Evolutionary conservation across 1,139 yeast species (phyloP).

Genomic region (Candida freyschussii): DNA sequence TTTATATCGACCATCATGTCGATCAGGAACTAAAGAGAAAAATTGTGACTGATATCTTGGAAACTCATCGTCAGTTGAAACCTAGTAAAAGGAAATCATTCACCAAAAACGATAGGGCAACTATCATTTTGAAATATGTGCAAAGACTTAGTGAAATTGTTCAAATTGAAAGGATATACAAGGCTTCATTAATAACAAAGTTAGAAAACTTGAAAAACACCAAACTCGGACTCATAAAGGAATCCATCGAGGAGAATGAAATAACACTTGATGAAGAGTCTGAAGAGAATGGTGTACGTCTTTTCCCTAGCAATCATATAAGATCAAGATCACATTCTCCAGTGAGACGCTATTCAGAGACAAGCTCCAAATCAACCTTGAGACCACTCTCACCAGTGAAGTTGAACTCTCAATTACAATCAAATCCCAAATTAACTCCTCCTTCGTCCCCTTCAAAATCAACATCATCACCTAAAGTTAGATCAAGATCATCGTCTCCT

Average conservation of each 20-base stretch:
- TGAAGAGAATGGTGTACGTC: conserved; percentile 16
- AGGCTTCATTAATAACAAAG: conserved; percentile 33
- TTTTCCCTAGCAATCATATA: conserved; percentile 17
- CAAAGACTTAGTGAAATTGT: conserved; percentile 50
- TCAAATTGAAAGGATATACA: conserved; percentile 58
- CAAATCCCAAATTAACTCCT: conserved; percentile 10
- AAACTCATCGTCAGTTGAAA: conserved; percentile 22
- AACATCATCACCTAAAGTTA: conserved; percentile 10
- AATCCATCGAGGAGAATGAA: conserved; percentile 7
- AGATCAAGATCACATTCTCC: conserved; percentile 22
- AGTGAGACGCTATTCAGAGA: conserved; percentile 11
- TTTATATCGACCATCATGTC: conserved; percentile 50
- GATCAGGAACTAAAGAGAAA: conserved; percentile 31
- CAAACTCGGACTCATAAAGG: conserved; percentile 16
- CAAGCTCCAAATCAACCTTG: conserved; percentile 4
- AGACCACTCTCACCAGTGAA: conserved; percentile 14
- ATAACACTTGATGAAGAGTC: conserved; percentile 1
- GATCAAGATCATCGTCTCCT: conserved; percentile 25
- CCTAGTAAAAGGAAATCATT: conserved; percentile 23
- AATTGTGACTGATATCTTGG: conserved; percentile 32
- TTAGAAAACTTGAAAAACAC: conserved; percentile 12
- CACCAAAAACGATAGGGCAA: conserved; percentile 38
- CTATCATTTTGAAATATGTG: conserved; percentile 45
- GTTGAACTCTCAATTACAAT: conserved; percentile 7
- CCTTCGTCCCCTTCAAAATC: conserved; percentile 12